phyloP scores from a whole-genome alignment of 257 asterid species.

The Lithospermum erythrorhizon region DNA sequence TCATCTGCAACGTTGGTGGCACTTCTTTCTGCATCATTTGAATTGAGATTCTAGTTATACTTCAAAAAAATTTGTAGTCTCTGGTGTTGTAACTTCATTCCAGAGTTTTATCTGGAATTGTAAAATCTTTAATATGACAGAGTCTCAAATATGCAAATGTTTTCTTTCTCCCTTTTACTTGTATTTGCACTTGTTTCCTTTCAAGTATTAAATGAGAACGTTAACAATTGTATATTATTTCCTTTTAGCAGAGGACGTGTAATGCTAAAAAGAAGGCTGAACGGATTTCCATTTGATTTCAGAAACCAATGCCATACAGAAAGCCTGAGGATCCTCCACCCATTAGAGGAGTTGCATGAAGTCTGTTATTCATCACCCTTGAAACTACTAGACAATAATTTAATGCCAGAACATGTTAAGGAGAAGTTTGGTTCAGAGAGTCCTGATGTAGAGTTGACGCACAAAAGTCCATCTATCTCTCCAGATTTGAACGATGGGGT shows the following conservation, averaged over 20 bases:
- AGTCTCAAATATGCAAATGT: too few species aligned
- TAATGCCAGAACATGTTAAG: slow-evolving; percentile 29
- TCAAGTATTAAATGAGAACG: background rate
- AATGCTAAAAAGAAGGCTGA: slow-evolving; percentile 70
- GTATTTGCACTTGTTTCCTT: background rate
- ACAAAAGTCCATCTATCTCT: slow-evolving; percentile 25
- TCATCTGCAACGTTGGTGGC: too few species aligned
- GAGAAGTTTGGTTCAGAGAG: slow-evolving; percentile 31
- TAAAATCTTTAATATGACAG: too few species aligned
- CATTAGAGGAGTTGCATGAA: slow-evolving; percentile 57
- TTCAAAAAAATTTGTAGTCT: too few species aligned
- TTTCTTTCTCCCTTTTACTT: background rate
- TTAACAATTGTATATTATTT: background rate
- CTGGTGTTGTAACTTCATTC: too few species aligned
- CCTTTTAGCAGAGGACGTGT: slow-evolving; percentile 50
- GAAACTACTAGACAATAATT: slow-evolving; percentile 5
- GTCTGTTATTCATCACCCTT: slow-evolving; percentile 30
- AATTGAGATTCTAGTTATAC: too few species aligned
- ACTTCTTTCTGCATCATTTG: too few species aligned
- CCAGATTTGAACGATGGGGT: slow-evolving; percentile 29
- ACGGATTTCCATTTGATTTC: slow-evolving; percentile 64
- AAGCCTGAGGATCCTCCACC: slow-evolving; percentile 54
- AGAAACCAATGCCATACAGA: slow-evolving; percentile 75
- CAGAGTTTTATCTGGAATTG: too few species aligned
- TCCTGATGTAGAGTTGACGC: slow-evolving; percentile 31